phyloP scores from a whole-genome alignment of 2,329 filamentous ascomycete genomes.

The Cladosporium sp. region DNA sequence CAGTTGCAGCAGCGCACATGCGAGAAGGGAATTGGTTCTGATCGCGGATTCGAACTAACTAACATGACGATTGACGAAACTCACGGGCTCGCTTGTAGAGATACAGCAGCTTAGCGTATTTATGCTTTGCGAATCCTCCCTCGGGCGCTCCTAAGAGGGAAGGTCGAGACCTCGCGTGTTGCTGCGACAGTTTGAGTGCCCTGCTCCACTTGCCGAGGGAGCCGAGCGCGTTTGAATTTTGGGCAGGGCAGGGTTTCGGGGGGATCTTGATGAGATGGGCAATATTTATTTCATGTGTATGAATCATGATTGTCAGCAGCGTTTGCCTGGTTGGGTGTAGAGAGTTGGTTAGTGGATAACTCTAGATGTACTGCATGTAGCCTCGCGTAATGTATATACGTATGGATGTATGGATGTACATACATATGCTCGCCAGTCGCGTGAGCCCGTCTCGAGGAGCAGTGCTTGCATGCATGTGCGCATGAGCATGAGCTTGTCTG shows the following conservation, averaged over 20 bases:
- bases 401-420: too few relatives aligned
- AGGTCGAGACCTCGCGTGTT: constrained; percentile 1
- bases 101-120: not conserved
- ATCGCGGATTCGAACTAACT: not conserved
- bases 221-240: constrained; percentile 1
- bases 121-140: not conserved
- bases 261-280: not conserved
- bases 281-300: not conserved
- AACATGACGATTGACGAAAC: constrained; percentile 7
- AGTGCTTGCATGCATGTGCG: constrained; percentile 7
- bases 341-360: not conserved
- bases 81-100: constrained; percentile 7
- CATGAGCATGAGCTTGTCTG: not conserved
- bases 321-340: not conserved
- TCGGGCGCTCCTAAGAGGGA: not conserved
- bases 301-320: not conserved
- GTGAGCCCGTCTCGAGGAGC: constrained; percentile 1
- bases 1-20: not conserved
- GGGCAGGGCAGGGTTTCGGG: not conserved
- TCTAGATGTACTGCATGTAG: not conserved
- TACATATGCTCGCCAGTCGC: not conserved
- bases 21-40: not conserved
- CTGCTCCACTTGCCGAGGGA: not conserved
- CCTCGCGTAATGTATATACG: not conserved
- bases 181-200: constrained; percentile 7